Conservation (phyloP, 2,329 filamentous ascomycete genomes). For the Colletotrichum tropicale region DNA sequence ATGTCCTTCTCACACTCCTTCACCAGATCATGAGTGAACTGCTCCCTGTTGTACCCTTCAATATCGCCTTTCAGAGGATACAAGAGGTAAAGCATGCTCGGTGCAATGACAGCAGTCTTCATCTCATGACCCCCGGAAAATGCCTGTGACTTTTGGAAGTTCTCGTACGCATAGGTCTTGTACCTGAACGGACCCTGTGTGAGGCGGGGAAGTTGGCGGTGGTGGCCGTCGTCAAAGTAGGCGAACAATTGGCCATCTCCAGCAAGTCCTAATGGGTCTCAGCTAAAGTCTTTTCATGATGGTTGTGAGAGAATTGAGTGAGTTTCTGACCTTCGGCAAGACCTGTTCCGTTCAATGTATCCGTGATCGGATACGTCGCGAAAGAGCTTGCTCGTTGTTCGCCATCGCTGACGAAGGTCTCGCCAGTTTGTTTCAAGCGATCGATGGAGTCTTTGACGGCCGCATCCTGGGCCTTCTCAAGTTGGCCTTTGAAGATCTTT, state of each 20-base stretch:
- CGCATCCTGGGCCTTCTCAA: not conserved
- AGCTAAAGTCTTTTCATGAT: too few species aligned
- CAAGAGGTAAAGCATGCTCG: not conserved
- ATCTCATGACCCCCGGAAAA: not conserved
- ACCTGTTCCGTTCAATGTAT: not conserved
- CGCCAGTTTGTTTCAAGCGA: not conserved
- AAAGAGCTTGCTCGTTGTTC: not conserved
- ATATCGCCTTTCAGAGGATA: not conserved
- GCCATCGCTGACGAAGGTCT: not conserved
- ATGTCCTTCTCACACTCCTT: not conserved
- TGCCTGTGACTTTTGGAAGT: not conserved
- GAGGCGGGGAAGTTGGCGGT: not conserved
- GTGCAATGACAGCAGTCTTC: not conserved
- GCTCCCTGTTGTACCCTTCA: not conserved
- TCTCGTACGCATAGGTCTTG: not conserved
- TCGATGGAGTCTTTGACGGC: not conserved
- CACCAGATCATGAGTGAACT: not conserved
- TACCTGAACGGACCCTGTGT: not conserved
- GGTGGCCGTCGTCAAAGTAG: not conserved
- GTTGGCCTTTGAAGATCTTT: not conserved
- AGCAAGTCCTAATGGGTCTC: not conserved
- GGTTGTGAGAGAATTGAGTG: too few species aligned
- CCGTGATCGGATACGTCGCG: not conserved
- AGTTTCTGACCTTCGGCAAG: not conserved
- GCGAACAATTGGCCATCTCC: not conserved